Conservation (phyloP, 208 protist species). For the Leishmania arabica region DNA sequence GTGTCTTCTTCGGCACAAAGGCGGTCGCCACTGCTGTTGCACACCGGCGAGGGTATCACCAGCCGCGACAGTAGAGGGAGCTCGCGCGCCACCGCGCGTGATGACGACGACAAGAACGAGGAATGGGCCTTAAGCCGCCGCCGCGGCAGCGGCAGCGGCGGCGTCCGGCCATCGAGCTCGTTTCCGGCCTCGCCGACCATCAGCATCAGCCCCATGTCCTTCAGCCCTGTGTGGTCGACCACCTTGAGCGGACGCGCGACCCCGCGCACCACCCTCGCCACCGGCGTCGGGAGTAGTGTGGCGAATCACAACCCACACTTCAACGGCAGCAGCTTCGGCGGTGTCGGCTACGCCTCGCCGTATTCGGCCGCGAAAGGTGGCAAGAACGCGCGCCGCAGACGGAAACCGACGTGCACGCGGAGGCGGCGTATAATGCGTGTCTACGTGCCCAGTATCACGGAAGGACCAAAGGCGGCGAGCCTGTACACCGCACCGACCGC, state of each 20-base stretch:
- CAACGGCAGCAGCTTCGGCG: background rate
- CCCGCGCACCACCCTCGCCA: slow-evolving; percentile 6
- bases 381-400: slow-evolving; percentile 17
- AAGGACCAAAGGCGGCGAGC: slow-evolving; percentile 36
- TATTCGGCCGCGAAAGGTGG: background rate
- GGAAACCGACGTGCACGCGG: slow-evolving; percentile 15
- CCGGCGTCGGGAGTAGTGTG: background rate
- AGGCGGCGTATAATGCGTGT: slow-evolving; percentile 25
- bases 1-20: background rate
- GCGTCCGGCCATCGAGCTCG: background rate
- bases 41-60: background rate
- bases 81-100: background rate
- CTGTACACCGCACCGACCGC: slow-evolving; percentile 42
- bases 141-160: background rate
- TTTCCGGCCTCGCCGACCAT: slow-evolving; percentile 14
- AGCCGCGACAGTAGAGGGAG: background rate
- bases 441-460: slow-evolving; percentile 38
- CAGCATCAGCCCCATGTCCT: slow-evolving; percentile 27
- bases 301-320: background rate
- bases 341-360: slow-evolving; percentile 4
- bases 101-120: background rate
- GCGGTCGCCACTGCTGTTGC: background rate
- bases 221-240: slow-evolving; percentile 18
- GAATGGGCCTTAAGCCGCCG: background rate
- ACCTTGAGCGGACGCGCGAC: slow-evolving; percentile 23